These are phyloP conservation scores for Myochromella boudieri DNA, from an alignment of 768 basidiomycete genomes.

Conservation along the genomic window DNA sequence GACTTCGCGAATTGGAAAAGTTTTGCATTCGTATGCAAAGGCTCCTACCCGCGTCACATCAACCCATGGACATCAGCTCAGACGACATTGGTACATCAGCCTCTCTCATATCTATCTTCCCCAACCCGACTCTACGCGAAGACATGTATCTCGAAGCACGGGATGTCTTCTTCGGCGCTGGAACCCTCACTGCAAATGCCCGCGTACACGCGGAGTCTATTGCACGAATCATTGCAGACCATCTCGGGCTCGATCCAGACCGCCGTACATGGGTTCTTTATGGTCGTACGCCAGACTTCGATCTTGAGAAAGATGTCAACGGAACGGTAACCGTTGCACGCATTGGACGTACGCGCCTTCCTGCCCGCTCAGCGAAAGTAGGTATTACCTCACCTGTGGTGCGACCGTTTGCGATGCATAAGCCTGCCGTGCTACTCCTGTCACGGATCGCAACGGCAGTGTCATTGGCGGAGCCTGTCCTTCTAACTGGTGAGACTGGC, in stretches of 20 bases:
- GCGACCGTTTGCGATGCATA: conserved; percentile 86
- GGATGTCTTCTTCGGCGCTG: conserved; percentile 89
- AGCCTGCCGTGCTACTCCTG: conserved; percentile 76
- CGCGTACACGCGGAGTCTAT: conserved; percentile 50
- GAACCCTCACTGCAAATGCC: conserved; percentile 50
- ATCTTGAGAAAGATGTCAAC: conserved; percentile 66
- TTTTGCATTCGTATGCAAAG: conserved; percentile 74
- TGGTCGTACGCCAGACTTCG: conserved; percentile 65
- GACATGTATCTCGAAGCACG: conserved; percentile 86
- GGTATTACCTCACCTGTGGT: conserved; percentile 30
- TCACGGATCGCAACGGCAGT: conserved; percentile 78
- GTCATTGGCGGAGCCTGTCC: conserved; percentile 74
- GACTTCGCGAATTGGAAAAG: conserved; percentile 80
- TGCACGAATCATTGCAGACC: conserved; percentile 52
- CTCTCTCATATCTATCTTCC: conserved; percentile 48
- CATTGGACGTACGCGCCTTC: conserved; percentile 63
- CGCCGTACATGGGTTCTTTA: conserved; percentile 68
- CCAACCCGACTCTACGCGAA: conserved; percentile 78
- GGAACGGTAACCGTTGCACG: conserved; percentile 56
- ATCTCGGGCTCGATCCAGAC: conserved; percentile 68
- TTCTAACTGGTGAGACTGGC: conserved; percentile 97
- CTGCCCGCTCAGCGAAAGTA: conserved; percentile 39
- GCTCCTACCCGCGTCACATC: conserved; percentile 51
- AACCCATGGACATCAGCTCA: conserved; percentile 40
- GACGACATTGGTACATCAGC: conserved; percentile 19